A percentile compares a stretch with the other conserved stretches of the same genome.
Conservation (phyloP, 1,284 basidiomycete genomes). For the Tremellales sp. region DNA sequence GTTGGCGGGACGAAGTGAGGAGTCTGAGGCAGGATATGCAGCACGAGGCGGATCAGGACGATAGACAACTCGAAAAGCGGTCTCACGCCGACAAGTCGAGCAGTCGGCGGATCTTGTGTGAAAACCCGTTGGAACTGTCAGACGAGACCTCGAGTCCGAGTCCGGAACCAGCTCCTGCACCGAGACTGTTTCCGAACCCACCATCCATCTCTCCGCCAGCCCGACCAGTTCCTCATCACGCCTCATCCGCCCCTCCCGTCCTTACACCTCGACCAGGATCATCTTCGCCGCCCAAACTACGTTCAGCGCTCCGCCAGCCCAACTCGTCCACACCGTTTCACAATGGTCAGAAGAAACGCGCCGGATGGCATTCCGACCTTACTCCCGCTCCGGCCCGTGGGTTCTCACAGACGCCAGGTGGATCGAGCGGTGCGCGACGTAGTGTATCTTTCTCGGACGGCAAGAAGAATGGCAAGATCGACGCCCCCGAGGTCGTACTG, state of each 20-base stretch:
- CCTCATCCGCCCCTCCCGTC: constrained; percentile 29
- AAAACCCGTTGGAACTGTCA: too few relatives aligned
- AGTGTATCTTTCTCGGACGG: constrained; percentile 95
- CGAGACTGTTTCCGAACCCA: background rate
- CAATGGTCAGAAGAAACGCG: constrained; percentile 44
- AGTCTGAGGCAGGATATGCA: background rate
- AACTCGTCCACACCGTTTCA: constrained; percentile 34
- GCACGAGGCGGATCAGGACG: constrained; percentile 1
- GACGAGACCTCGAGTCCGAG: background rate
- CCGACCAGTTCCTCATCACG: constrained; percentile 22
- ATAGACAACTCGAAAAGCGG: constrained; percentile 1
- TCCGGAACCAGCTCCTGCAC: background rate
- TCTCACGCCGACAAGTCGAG: constrained; percentile 5
- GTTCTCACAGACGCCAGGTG: constrained; percentile 8
- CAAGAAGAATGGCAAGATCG: constrained; percentile 73
- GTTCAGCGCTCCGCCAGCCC: constrained; percentile 37
- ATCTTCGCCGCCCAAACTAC: constrained; percentile 22
- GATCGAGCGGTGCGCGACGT: constrained; percentile 54
- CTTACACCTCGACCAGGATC: constrained; percentile 29
- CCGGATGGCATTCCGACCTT: constrained; percentile 37
- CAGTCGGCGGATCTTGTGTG: constrained; percentile 7
- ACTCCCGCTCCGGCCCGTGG: constrained; percentile 24
- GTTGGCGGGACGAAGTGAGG: constrained; percentile 48
- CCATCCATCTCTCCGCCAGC: constrained; percentile 4
- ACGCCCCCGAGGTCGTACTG: background rate